These are phyloP conservation scores for Fusarium odoratissimum DNA, from an alignment of 2,329 filamentous ascomycete species.

Conservation along the genomic window DNA sequence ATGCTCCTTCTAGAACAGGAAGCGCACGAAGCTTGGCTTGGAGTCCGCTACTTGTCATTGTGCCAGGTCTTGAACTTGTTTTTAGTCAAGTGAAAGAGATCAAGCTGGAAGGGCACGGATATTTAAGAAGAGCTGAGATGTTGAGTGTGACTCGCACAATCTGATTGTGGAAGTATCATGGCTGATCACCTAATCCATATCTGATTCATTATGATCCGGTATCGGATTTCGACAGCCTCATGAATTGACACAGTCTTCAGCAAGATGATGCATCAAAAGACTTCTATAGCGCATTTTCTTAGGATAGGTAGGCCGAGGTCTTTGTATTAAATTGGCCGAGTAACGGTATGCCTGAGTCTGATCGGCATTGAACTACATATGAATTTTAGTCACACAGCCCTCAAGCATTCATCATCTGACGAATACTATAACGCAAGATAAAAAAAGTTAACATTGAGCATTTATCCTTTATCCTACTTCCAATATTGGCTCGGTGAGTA, in stretches of 20 bases:
- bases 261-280: rapidly evolving
- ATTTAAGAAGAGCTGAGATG: not conserved
- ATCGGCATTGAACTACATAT: no score
- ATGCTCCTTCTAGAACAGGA: not conserved
- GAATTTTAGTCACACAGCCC: rapidly evolving
- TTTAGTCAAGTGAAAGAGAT: no score
- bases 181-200: not conserved
- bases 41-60: not conserved
- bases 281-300: rapidly evolving
- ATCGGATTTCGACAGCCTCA: not conserved
- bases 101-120: no score
- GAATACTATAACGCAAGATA: not conserved
- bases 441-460: rapidly evolving
- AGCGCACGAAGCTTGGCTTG: slow-evolving; percentile 4
- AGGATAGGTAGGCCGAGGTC: rapidly evolving
- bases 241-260: rapidly evolving
- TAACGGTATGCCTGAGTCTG: no score
- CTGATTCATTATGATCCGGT: not conserved
- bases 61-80: rapidly evolving
- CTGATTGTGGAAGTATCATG: not conserved
- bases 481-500: no score
- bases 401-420: rapidly evolving
- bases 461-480: not conserved
- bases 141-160: not conserved
- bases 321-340: not conserved